Evolutionary conservation across 805 yeast species (phyloP), one percentile per base, ranked within the genome.

Genomic region (Schizosaccharomyces cryophilus): DNA sequence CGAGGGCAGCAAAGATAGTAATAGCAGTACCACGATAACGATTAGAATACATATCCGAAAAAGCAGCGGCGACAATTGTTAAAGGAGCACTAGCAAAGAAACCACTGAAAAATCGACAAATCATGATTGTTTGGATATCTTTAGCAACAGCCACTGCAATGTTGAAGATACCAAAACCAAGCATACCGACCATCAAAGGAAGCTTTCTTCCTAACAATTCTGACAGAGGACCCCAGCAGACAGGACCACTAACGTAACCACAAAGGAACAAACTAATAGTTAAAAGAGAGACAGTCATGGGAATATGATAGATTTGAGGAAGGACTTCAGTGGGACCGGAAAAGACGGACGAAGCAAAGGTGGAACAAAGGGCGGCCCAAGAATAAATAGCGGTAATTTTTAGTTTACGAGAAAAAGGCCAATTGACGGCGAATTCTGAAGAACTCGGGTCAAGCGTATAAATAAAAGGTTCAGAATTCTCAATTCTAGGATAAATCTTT

Each of bases 221-320:
- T n/a, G 90, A 83, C 45, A 85, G 69, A 4, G 95, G 95, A 30
- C 93, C 96, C 87, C 93, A 89, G 45, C 87, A 67, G 60, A 89
- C 75, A 3, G 97, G 97, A 21, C 96, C 96, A 0, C 87, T 78
- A 0, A 96, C 96, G 72, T 88, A 90, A 11, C 96, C 97, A 54
- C 87, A 71, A n/a, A 89, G 96, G 67, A 80, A 89, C 30, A 88
- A 74, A 0, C 96, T 81, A 9, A 87, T 77, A 62, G 87, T 85
- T 58, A 90, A 75, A 26, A 85, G 78, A 15, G 84, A 83, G n/a
- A 82, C 89, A 11, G 81, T 84, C 5, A 67, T 64, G 54, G 85
- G 83, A 59, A 89, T 80, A 62, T 78, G 78, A 70, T 71, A 89
- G 48, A 76, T 71, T 59, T 65, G 72, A 64, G 77, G 70, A 40